Evolutionary conservation across 2,329 filamentous ascomycete genomes (phyloP).

Genomic region (Ilyonectria robusta): DNA sequence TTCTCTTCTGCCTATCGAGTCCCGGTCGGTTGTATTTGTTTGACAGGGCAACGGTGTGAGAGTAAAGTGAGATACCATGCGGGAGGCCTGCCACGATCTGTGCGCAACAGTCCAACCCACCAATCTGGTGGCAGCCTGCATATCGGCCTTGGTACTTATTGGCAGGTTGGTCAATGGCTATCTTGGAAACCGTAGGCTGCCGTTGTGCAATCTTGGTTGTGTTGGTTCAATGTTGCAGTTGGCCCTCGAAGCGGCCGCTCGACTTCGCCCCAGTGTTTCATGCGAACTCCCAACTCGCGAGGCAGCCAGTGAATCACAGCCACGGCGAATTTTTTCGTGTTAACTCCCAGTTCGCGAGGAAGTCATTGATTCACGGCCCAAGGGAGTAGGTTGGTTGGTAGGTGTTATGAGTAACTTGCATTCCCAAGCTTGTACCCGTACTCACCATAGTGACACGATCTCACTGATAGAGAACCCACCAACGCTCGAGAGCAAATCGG

Average conservation of each 20-base stretch:
- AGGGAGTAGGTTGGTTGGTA: background rate
- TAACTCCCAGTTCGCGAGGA: background rate
- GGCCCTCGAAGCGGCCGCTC: constrained; percentile 3
- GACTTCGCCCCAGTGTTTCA: constrained; percentile 12
- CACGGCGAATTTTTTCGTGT: background rate
- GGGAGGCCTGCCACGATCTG: constrained; percentile 17
- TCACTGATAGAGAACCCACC: constrained; percentile 36
- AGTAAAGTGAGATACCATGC: constrained; percentile 3
- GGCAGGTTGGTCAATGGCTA: too few relatives aligned
- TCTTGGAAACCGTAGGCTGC: background rate
- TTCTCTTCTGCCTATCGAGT: background rate
- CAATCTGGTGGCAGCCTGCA: background rate
- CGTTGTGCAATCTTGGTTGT: background rate
- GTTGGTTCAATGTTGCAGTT: background rate
- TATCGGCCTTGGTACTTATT: background rate
- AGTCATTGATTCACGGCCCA: too few relatives aligned
- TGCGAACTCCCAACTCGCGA: background rate
- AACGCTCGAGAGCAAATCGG: constrained; percentile 24
- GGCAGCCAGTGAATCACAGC: constrained; percentile 22
- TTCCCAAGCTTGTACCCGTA: background rate
- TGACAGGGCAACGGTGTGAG: background rate
- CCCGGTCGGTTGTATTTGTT: background rate
- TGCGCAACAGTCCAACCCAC: background rate
- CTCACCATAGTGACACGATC: constrained; percentile 42
- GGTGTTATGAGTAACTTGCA: constrained; percentile 13